These are phyloP conservation scores for Colletotrichum viniferum DNA, from an alignment of 2,329 filamentous ascomycete genomes.

Conservation along the genomic window DNA sequence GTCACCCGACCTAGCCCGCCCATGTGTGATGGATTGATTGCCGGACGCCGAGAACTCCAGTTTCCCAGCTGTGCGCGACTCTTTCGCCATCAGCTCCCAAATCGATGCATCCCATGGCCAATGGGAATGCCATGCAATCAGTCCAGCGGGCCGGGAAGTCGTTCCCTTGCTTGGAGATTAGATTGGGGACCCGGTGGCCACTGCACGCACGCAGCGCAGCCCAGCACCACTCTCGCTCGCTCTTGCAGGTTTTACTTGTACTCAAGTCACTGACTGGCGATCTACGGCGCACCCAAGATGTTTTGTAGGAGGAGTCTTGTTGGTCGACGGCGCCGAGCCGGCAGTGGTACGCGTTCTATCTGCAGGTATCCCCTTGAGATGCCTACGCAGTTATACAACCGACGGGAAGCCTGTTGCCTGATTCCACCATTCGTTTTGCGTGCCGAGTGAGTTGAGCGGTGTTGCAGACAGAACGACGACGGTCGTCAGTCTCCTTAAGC, in stretches of 20 bases:
- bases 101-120: background rate
- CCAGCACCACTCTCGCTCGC: background rate
- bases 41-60: conserved; percentile 1
- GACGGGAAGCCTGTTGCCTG: background rate
- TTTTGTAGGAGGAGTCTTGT: background rate
- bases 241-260: background rate
- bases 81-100: background rate
- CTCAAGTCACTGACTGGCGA: background rate
- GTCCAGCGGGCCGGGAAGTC: background rate
- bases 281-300: background rate
- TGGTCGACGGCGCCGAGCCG: background rate
- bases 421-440: background rate
- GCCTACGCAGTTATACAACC: background rate
- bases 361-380: background rate
- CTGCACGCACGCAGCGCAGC: background rate
- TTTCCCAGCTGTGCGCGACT: background rate
- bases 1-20: background rate
- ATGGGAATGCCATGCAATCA: background rate
- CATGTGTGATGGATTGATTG: conserved; percentile 10
- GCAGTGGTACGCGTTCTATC: background rate
- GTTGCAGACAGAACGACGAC: background rate
- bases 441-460: background rate
- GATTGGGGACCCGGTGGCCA: background rate
- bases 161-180: background rate
- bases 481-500: background rate